phyloP scores from a whole-genome alignment of 257 asterid genomes.

The Solanum commersonii region DNA sequence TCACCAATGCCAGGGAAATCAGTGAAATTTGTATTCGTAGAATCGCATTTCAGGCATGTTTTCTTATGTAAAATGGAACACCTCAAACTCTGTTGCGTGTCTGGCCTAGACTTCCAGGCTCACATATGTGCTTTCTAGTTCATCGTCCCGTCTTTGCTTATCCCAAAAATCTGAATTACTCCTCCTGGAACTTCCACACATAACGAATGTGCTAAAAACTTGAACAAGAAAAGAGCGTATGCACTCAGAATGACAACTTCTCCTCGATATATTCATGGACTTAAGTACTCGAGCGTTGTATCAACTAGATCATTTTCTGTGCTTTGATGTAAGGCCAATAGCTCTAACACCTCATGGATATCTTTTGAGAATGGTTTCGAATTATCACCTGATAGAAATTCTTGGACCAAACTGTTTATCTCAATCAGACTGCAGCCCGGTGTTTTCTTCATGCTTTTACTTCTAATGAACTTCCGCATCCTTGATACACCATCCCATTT shows the following conservation, averaged over 20 bases:
- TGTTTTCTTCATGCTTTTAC: not conserved
- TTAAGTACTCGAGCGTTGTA: not conserved
- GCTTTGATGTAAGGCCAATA: slow-evolving; percentile 37
- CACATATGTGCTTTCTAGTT: not conserved
- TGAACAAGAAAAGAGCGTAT: not conserved
- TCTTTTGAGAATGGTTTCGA: slow-evolving; percentile 41
- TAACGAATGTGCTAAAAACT: not conserved
- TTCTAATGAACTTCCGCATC: slow-evolving; percentile 22
- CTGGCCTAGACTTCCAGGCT: not conserved
- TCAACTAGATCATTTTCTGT: slow-evolving; percentile 9
- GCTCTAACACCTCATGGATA: slow-evolving; percentile 27
- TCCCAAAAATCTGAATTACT: not conserved
- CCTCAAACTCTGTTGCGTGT: not conserved
- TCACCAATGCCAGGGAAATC: not conserved
- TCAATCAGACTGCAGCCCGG: slow-evolving; percentile 30
- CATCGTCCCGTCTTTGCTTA: not conserved
- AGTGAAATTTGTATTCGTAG: not conserved
- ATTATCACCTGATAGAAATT: slow-evolving; percentile 52
- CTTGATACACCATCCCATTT: slow-evolving; percentile 71
- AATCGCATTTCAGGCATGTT: not conserved
- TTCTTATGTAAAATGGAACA: not conserved
- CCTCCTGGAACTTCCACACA: not conserved
- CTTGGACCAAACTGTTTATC: slow-evolving; percentile 46
- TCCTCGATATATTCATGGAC: not conserved
- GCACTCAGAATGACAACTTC: too few species aligned